Conservation (phyloP, 352 stramenopile species). For the Phytophthora kernoviae region DNA sequence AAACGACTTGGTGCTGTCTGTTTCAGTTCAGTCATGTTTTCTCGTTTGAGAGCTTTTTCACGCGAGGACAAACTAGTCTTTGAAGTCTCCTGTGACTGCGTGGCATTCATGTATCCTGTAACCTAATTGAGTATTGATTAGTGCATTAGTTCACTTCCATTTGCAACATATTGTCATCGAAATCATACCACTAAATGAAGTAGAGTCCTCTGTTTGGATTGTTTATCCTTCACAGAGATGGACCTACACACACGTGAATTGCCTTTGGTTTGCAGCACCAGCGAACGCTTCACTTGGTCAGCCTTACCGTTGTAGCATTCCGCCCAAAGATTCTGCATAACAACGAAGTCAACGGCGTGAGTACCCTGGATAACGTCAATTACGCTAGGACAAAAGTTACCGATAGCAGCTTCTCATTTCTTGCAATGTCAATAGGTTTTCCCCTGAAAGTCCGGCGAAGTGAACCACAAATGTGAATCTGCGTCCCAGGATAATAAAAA, state of each 20-base stretch:
- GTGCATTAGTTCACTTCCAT: not conserved
- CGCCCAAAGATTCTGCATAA: conserved; percentile 43
- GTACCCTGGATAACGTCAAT: not conserved
- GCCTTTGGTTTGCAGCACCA: conserved; percentile 14
- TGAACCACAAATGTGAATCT: conserved; percentile 32
- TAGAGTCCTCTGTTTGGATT: conserved; percentile 35
- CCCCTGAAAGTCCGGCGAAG: conserved; percentile 37
- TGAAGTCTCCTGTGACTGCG: conserved; percentile 7
- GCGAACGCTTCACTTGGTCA: conserved; percentile 28
- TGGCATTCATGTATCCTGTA: conserved; percentile 37
- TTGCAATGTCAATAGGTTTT: conserved; percentile 42
- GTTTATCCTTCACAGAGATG: conserved; percentile 38
- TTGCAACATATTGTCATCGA: not conserved
- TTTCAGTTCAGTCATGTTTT: conserved; percentile 10
- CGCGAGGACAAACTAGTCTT: not conserved
- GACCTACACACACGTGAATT: not conserved
- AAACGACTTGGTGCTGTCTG: conserved; percentile 29
- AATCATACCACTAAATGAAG: conserved; percentile 55
- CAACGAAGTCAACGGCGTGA: not conserved
- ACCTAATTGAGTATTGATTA: conserved; percentile 21
- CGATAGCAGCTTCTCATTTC: conserved; percentile 33
- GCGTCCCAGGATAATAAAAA: conserved; percentile 64
- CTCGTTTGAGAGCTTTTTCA: conserved; percentile 9
- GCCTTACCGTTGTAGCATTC: conserved; percentile 42
- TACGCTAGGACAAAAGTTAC: conserved; percentile 16